A percentile compares a stretch with the other conserved stretches of the same genome.
Conservation (phyloP, 1,284 basidiomycete species). For the Ceratobasidium sp. region DNA sequence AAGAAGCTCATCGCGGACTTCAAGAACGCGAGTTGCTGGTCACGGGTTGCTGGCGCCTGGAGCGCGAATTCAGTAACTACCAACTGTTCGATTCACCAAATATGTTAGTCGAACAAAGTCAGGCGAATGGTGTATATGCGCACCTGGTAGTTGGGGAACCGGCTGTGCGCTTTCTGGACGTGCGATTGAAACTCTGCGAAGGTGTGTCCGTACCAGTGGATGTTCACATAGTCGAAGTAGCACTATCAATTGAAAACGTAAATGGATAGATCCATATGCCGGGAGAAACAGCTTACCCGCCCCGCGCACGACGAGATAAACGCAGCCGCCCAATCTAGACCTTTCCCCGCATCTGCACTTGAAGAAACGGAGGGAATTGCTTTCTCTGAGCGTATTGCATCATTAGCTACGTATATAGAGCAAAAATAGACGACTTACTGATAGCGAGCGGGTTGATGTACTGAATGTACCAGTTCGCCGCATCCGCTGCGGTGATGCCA, state of each 20-base stretch:
- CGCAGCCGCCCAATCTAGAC: constrained; percentile 36
- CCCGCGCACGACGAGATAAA: constrained; percentile 43
- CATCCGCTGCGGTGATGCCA: constrained; percentile 12
- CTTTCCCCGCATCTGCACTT: constrained; percentile 22
- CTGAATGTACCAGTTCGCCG: constrained; percentile 44
- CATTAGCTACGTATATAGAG: not conserved
- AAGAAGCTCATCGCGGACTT: constrained; percentile 37
- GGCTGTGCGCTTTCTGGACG: constrained; percentile 39
- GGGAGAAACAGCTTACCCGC: not conserved
- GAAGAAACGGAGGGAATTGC: constrained; percentile 41
- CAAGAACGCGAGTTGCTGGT: constrained; percentile 41
- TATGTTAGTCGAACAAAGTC: not conserved
- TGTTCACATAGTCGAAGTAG: constrained; percentile 46
- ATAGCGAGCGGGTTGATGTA: constrained; percentile 41
- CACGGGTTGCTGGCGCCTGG: constrained; percentile 14
- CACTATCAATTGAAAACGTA: constrained; percentile 26
- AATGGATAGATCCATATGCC: too few relatives aligned
- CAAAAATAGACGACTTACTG: not conserved
- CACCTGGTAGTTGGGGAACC: constrained; percentile 37
- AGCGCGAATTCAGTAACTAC: constrained; percentile 42
- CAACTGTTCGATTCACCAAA: too few relatives aligned
- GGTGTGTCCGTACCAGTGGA: constrained; percentile 44
- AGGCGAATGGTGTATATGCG: not conserved
- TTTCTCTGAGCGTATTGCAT: not conserved
- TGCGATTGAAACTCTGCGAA: constrained; percentile 39